phyloP scores from a whole-genome alignment of 441 rosid species.

The Syzygium malaccense region DNA sequence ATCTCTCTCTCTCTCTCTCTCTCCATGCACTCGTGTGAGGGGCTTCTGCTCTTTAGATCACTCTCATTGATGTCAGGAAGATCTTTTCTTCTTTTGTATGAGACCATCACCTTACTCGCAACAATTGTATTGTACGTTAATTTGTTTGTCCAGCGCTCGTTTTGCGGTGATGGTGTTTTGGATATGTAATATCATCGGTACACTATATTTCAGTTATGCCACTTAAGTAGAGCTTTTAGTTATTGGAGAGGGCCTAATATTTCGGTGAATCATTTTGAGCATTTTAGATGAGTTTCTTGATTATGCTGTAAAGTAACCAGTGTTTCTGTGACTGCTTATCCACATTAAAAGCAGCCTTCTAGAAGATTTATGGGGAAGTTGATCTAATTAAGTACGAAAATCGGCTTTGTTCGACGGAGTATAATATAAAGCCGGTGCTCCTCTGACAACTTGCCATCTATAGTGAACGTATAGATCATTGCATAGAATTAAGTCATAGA shows the following conservation, averaged over 20 bases:
- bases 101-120: background rate
- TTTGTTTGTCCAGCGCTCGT: background rate
- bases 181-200: background rate
- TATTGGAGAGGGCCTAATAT: background rate
- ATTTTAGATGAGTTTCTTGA: background rate
- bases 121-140: background rate
- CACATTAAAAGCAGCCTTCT: background rate
- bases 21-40: background rate
- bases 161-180: background rate
- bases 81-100: background rate
- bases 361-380: background rate
- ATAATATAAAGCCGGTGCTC: background rate
- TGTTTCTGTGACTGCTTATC: background rate
- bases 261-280: background rate
- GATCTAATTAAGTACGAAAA: background rate
- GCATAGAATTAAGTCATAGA: background rate
- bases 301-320: background rate
- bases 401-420: background rate
- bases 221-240: background rate
- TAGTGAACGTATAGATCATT: background rate
- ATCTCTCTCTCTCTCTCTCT: constrained; percentile 1
- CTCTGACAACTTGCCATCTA: background rate
- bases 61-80: background rate
- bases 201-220: background rate
- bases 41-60: background rate